Evolutionary conservation across 192 early-diverging fungal genomes (phyloP), one percentile per base, ranked within the genome.

Genomic region (Paraglomus brasilianum): DNA sequence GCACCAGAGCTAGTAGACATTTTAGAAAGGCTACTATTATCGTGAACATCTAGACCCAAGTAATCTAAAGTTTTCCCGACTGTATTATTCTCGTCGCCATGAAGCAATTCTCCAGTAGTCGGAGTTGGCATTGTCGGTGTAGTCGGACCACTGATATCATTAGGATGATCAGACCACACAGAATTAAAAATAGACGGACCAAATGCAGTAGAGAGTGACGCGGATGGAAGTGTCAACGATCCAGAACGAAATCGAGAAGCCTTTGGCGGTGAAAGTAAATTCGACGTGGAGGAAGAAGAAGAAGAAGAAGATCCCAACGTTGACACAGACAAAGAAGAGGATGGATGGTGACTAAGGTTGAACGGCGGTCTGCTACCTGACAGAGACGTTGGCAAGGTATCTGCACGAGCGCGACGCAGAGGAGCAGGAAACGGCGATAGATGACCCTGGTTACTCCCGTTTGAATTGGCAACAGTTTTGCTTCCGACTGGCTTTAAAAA

Each of bases 51-150:
- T 44, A 91, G 55, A 24, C 88, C 87, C 39, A 91, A 83, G 70
- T 86, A 84, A 70, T 88, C 87, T 22, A 91, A 70, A 5, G 87
- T 91, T 48, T 84, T 85, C 46, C 83, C 77, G 50, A 89, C 76
- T 5, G 85, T 78, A 36, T 73, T 80, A 69, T 83, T 82, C 49
- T 87, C 86, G 21, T 84, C 81, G 52, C 76, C 78, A 73, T 72
- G 74, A 45, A 80, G 75, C 61, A 80, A 77, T 58, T 80, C 78
- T 53, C 78, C 79, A 47, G 67, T 78, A 48, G 78, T 83, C 30
- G 71, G 76, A 10, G 77, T 78, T 71, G 70, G 78, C 39, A 74
- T 77, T 6, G 76, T 78, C 49, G 78, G 83, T 62, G 76, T 81
- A 62, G 67, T 74, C 48, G 78, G 78, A 45, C 55, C 45, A 56